phyloP scores from a whole-genome alignment of 106 monocot genomes.

The Acanthochlamys bracteata region DNA sequence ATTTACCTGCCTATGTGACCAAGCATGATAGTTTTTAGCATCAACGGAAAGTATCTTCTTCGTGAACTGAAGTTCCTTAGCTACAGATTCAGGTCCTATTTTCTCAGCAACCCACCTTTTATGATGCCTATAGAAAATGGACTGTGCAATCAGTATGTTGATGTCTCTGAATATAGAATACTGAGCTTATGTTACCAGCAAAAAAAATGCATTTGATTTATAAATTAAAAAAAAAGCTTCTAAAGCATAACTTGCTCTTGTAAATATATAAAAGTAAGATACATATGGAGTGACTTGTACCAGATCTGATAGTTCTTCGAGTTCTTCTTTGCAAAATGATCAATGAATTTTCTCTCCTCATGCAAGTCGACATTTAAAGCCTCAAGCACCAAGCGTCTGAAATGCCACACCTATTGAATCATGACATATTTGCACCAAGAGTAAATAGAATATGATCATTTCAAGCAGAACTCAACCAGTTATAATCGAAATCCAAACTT shows the following conservation, averaged over 20 bases:
- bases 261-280: neutral
- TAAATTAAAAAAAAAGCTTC: neutral
- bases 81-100: constrained; percentile 52
- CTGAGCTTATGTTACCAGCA: too few species aligned
- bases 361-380: constrained; percentile 48
- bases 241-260: neutral
- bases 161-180: neutral
- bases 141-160: neutral
- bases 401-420: constrained; percentile 80
- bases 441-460: too few species aligned
- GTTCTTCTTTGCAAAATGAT: constrained; percentile 43
- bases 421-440: neutral
- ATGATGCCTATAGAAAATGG: constrained; percentile 64
- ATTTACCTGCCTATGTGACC: constrained; percentile 96
- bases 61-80: constrained; percentile 70
- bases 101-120: constrained; percentile 97
- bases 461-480: too few species aligned
- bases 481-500: too few species aligned
- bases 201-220: too few species aligned
- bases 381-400: constrained; percentile 88
- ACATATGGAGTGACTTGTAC: constrained; percentile 14
- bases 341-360: constrained; percentile 51
- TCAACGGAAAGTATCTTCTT: constrained; percentile 54
- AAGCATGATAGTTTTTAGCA: constrained; percentile 97
- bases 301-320: constrained; percentile 99